Base-by-base conservation (phyloP, 257 asterid genomes). In the Scutellaria barbata region DNA sequence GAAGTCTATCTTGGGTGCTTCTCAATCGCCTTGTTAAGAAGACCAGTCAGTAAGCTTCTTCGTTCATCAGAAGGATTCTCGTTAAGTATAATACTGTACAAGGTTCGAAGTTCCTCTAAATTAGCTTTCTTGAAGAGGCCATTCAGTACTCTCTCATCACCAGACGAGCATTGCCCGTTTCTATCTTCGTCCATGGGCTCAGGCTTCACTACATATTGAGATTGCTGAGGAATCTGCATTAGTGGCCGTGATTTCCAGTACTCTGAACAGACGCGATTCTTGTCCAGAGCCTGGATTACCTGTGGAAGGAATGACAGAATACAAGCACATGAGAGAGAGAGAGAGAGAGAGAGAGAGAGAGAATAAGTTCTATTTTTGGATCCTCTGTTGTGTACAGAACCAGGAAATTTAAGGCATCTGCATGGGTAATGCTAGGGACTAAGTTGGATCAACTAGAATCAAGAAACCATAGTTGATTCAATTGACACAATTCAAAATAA, bases 221-320 rank as follows among this genome's bases (percentile, higher is more conserved):
- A 57, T 47, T 80, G 83, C 60, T 76, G 86, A 20, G 96, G 88
- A 48, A 84, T 84, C 79, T 85, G 98, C 96, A 88, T 83, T 30
- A 92, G 74, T 9, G 98, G 96, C 77, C 96, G 81, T 10, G 99
- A 85, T 77, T 81, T 83, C 99, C 99, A 94, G 84, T 91, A 89
- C 43, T 86, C 88, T 7, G 78, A 63, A 69, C 93, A 88, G 6
- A 87, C 78, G 11, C 87, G 82, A 59, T 72, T 80, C 77, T 61
- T 83, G 81, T 94, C 99, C 96, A 91, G 79, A 53, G 85, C 89
- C 79, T 94, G 96, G 72, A 94, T 92, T 75, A 63, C 96, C 99
- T 94, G 83, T 66, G 30, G 2, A 47, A 51, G 18, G 39, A 66
- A 68, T 52, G 52, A 25, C 16, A 54, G 18, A 30, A 62, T 57